Base-by-base conservation (phyloP, 306 rosid genomes). In the Ormosia semicastrata region DNA sequence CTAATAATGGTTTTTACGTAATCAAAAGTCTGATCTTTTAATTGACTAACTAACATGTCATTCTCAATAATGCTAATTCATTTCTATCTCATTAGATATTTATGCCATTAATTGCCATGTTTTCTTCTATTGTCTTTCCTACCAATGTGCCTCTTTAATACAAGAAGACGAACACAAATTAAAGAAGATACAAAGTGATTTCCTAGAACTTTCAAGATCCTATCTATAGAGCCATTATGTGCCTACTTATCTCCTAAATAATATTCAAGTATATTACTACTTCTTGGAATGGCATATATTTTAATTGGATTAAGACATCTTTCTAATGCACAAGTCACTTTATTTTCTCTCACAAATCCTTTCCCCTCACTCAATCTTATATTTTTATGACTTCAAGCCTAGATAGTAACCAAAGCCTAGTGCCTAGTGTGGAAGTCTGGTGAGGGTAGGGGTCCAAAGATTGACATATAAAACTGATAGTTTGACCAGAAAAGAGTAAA, bases 311-410 rank as follows among this genome's bases (percentile, higher is more conserved):
- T 29, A 73, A 74, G 41, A 65, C 69, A 78, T 36, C 7, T 66
- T 41, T 57, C 43, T 47, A 79, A 65, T 56, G 32, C 52, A 36
- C 0, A 66, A 73, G 58, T n/a, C 8, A 39, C 59, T 71, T 76
- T 17, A 6, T 76, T 84, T 81, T 34, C 12, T 10, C 70, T 40
- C 32, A 43, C 83, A 72, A 66, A 57, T 37, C 59, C 73, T 73
- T 76, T 43, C 4, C 47, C 78, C 46, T 63, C 80, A 81, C 85
- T 81, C 83, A 71, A 85, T 85, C 83, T 76, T 66, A 80, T 36
- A 67, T 34, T 10, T 53, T 3, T 66, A 41, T 85, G 52, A 77
- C 78, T 73, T 79, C 1, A 82, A 41, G 80, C 84, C 62, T 78
- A 75, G 47, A 69, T 39, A 71, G 58, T 83, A 76, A 43, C 65